Evolutionary conservation across 495 filamentous ascomycete genomes (phyloP).

Genomic region (Hapsidospora chrysogenum): DNA sequence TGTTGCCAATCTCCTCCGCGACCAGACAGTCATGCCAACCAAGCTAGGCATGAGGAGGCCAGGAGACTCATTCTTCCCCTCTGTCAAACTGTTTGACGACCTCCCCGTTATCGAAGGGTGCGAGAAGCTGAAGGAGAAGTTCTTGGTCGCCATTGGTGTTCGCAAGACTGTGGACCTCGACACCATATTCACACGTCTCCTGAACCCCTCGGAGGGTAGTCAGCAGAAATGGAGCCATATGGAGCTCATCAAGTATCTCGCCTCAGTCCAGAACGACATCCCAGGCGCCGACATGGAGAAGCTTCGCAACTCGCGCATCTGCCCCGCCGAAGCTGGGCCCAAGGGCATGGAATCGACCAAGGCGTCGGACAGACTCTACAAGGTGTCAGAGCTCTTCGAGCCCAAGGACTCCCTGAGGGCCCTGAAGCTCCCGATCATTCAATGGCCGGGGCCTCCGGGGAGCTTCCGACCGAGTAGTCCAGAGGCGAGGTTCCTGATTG

Average conservation of each 20-base stretch:
- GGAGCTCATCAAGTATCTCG: conserved; percentile 84
- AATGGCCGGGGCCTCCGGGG: conserved; percentile 58
- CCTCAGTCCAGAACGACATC: conserved; percentile 81
- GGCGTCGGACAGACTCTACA: conserved; percentile 41
- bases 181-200: conserved; percentile 77
- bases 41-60: conserved; percentile 82
- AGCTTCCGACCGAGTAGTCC: conserved; percentile 39
- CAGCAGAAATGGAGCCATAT: conserved; percentile 71
- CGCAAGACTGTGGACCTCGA: conserved; percentile 76
- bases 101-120: conserved; percentile 64
- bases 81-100: conserved; percentile 86
- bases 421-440: conserved; percentile 60
- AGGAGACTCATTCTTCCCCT: conserved; percentile 76
- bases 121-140: conserved; percentile 72
- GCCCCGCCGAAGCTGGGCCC: conserved; percentile 54
- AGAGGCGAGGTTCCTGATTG: conserved; percentile 57
- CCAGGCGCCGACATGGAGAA: conserved; percentile 67
- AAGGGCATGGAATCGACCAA: conserved; percentile 22
- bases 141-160: conserved; percentile 68
- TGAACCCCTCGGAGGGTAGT: conserved; percentile 33
- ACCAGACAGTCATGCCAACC: conserved; percentile 70
- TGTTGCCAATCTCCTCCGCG: conserved; percentile 41
- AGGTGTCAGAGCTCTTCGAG: conserved; percentile 71
- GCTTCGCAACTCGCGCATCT: conserved; percentile 60
- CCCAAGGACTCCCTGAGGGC: conserved; percentile 54